Base-by-base conservation (phyloP, 495 filamentous ascomycete genomes). In the Penicillium arizonense region DNA sequence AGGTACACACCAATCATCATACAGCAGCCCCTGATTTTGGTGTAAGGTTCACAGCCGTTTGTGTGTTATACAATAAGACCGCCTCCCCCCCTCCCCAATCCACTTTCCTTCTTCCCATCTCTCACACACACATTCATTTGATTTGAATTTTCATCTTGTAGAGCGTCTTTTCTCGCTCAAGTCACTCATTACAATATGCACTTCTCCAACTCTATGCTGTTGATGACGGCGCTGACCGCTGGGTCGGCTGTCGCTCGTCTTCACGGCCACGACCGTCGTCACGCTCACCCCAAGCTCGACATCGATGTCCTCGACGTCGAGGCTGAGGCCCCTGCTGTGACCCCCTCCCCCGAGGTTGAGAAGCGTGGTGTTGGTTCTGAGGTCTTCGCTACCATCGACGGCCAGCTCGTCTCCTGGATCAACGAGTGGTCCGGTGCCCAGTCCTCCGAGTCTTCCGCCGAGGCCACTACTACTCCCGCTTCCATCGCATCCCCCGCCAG, bases 331-430 rank as follows among this genome's bases (percentile, higher is more conserved):
- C 71, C 73, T 44, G 65, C 64, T 30, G 43, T 64, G 24, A 82
- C 87, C 33, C 71, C 69, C 11, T 81, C 80, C 23, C 77, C 75
- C 26, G 83, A 85, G 39, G 53, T 78, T 12, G 63, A 71, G 43
- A 67, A 78, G 67, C 76, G 77, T 50, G 71, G 28, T 38, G 67
- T 76, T 10, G 74, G 74, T 46, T 70, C 74, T 40, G 49, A 67
- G 44, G 84, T 89, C 32, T 74, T 72, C 26, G 84, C 82, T 42
- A 81, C 76, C 38, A 88, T 90, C 52, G 71, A 87, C 53, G 86
- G 86, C 52, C 60, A 81, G 42, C 64, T 80, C 41, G 75, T 77
- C 32, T 78, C 79, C 12, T 90, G 85, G 85, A 68, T 73, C 56
- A 90, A 90, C 74, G 65, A 81, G 47, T 89, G 77, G 58, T 76